Evolutionary conservation across 1,284 basidiomycete genomes (phyloP).

Genomic region (Acaromyces ingoldii): DNA sequence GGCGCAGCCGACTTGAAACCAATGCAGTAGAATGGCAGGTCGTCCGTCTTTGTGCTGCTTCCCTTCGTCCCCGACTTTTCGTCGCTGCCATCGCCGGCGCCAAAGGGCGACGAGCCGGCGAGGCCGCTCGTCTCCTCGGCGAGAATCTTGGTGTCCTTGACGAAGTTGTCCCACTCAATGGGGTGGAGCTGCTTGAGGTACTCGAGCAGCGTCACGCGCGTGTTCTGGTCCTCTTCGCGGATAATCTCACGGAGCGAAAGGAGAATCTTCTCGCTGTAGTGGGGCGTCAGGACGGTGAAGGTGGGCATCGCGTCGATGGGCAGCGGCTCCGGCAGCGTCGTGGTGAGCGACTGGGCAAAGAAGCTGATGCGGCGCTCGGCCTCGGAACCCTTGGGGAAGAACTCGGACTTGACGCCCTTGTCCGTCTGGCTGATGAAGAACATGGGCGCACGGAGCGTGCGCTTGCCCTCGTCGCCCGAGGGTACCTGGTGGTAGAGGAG

Average conservation of each 20-base stretch:
- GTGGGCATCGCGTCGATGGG: conserved; percentile 51
- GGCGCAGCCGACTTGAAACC: conserved; percentile 98
- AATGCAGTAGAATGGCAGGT: conserved; percentile 96
- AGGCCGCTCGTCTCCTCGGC: conserved; percentile 90
- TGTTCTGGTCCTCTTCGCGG: conserved; percentile 52
- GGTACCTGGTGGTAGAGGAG: conserved; percentile 51
- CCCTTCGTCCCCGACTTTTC: conserved; percentile 44
- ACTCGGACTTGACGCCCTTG: conserved; percentile 49
- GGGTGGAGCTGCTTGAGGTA: conserved; percentile 95
- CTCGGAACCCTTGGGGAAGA: conserved; percentile 51
- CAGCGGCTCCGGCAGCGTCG: conserved; percentile 46
- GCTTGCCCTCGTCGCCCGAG: conserved; percentile 49
- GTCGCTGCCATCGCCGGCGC: conserved; percentile 55
- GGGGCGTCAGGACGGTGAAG: conserved; percentile 50
- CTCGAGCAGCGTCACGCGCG: conserved; percentile 50
- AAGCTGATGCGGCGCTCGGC: conserved; percentile 52
- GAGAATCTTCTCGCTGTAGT: conserved; percentile 51
- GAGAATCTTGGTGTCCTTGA: conserved; percentile 98
- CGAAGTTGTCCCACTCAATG: conserved; percentile 99
- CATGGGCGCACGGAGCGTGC: conserved; percentile 49
- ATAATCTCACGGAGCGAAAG: conserved; percentile 51
- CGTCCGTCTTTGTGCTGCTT: conserved; percentile 61
- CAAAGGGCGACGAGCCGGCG: conserved; percentile 69
- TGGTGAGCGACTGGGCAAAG: conserved; percentile 51
- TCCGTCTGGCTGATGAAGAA: conserved; percentile 52